Base-by-base conservation (phyloP, 305 asterid species). In the Fraxinus greggii region DNA sequence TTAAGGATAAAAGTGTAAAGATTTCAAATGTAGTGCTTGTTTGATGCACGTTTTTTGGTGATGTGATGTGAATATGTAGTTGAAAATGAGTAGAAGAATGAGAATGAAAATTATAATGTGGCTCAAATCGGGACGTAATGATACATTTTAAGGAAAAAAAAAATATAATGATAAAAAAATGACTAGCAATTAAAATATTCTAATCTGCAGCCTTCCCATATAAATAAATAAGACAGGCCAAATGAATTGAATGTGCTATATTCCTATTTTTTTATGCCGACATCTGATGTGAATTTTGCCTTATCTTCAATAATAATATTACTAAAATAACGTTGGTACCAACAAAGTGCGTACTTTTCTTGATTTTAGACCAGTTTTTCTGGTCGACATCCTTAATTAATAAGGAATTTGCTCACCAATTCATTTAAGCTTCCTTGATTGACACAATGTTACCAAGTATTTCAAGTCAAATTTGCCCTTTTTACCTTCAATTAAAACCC, bases 281-380 rank as follows among this genome's bases (percentile, higher is more conserved):
- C 86, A 84, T 79, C 54, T 70, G 80, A 82, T 81, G 79, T 80
- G 86, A 70, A 79, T 77, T 81, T 69, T 76, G 80, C 79, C 78
- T 48, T 61, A 76, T 76, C 78, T 33, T 67, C 83, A 81, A 59
- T 40, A 42, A 76, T 28, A 54, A 67, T 23, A 72, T 76, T 56
- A 36, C 42, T 28, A 72, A 72, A 42, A 45, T 23, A 35, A 48
- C 12, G 51, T 26, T 80, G 17, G 24, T 3, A 32, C 35, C 35
- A n/a, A n/a, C n/a, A n/a, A n/a, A n/a, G n/a, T n/a, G n/a, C n/a
- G n/a, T 38, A 36, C 23, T 21, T 21, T 21, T 3, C 15, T 17
- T 5, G 13, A 13, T 24, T 74, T 38, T 33, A n/a, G 23, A 8
- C 23, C 69, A 59, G 69, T n/a, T 59, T 59, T 59, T 54, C 29